phyloP scores from a whole-genome alignment of 495 filamentous ascomycete genomes.

The Rusavskia elegans region DNA sequence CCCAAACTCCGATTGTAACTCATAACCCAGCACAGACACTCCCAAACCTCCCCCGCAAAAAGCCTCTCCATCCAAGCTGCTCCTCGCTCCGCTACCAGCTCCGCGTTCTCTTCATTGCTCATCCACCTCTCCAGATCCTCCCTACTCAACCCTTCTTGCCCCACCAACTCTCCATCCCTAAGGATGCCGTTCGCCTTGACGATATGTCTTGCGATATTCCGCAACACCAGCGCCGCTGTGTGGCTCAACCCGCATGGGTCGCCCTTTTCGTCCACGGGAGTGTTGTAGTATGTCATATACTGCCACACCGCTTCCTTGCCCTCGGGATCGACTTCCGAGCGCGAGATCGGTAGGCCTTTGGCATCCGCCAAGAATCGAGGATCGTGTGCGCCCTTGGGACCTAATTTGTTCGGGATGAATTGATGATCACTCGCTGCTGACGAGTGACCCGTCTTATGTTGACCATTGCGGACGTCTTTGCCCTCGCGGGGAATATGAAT shows the following conservation, averaged over 20 bases:
- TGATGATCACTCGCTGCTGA: neutral
- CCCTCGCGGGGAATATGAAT: constrained; percentile 16
- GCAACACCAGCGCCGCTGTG: constrained; percentile 67
- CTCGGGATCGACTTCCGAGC: constrained; percentile 24
- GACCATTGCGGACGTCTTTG: constrained; percentile 20
- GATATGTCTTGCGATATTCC: constrained; percentile 72
- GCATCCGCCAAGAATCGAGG: neutral
- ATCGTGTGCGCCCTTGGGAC: neutral
- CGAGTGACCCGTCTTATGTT: no score
- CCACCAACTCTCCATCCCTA: no score
- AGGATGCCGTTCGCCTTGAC: constrained; percentile 17
- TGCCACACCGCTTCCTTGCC: constrained; percentile 24
- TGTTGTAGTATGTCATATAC: constrained; percentile 41
- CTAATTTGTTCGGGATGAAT: neutral
- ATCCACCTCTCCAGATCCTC: no score
- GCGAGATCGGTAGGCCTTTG: constrained; percentile 18
- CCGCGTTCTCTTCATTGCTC: no score
- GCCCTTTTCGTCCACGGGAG: constrained; percentile 61
- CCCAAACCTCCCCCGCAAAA: constrained; percentile 8
- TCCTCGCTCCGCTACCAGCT: no score
- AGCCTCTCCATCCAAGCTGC: no score
- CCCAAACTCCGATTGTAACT: constrained; percentile 29
- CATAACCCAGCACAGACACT: constrained; percentile 26
- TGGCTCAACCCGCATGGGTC: constrained; percentile 76
- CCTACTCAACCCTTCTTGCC: no score